Evolutionary conservation across 805 yeast genomes (phyloP), one percentile per base, ranked within the genome.

Genomic region (Yarrowia osloensis): DNA sequence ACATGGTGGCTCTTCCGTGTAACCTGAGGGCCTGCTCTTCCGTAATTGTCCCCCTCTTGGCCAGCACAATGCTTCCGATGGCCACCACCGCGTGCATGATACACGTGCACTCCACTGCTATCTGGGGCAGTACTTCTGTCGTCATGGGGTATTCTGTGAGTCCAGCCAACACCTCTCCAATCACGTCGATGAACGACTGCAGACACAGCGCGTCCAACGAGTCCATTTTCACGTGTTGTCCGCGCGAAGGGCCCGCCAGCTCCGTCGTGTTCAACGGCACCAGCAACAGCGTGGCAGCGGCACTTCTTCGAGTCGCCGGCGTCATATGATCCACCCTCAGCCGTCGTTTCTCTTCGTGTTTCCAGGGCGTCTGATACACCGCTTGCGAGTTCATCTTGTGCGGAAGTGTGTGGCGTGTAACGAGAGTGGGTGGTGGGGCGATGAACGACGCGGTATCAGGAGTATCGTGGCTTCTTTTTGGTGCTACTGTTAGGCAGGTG

Each of bases 91-190:
- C 63, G 37, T 57, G 63, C 63, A 57, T 57, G 63, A 57, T 57
- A 40, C 63, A 57, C 26, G 63, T 57, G 49, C 63, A 39, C 35
- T 57, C 63, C 24, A 28, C 26, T 1, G 63, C 63, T 9, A 57
- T 40, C 19, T 57, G 63, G 6, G 63, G 63, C 19, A 57, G 49
- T 4, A 57, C 49, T 13, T 57, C 63, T 4, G 63, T 57, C 9
- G 63, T 57, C 63, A 57, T 57, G 37, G 63, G 63, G 63, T 40
- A 57, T 35, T 57, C 63, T 28, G 63, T 57, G 28, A 57, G 49
- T 15, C 47, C 49, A 0, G 63, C 35, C 37, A 57, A 26, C 5
- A 40, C 63, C 37, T 39, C 37, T 13, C 63, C 63, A 19, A 57
- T 57, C 26, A 57, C 63, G 35, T 57, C 63, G 37, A 40, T 40